Conservation (phyloP, 768 basidiomycete genomes). For the Tricholoma flavovirens region DNA sequence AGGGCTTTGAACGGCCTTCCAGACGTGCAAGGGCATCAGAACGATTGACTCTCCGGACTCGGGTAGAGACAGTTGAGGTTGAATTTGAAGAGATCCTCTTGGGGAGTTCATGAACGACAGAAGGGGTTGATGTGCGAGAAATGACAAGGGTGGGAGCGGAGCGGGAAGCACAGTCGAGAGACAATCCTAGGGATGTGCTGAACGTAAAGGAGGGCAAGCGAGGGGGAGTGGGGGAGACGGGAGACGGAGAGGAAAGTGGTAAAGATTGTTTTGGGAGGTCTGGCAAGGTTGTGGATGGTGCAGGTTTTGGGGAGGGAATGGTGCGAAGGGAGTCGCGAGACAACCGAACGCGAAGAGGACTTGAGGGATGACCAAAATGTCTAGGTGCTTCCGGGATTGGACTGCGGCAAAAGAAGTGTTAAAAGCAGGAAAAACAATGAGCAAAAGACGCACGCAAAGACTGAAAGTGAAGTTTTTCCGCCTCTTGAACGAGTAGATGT, state of each 20-base stretch:
- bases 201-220: constrained; percentile 27
- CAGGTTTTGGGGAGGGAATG: constrained; percentile 58
- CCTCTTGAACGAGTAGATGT: constrained; percentile 8
- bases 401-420: no score
- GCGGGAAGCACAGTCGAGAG: constrained; percentile 13
- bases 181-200: constrained; percentile 21
- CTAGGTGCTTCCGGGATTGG: constrained; percentile 18
- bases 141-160: constrained; percentile 16
- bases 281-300: constrained; percentile 47
- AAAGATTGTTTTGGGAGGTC: constrained; percentile 27
- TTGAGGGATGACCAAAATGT: constrained; percentile 9
- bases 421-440: no score
- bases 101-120: constrained; percentile 12
- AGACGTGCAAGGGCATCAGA: constrained; percentile 59
- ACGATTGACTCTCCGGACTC: constrained; percentile 42
- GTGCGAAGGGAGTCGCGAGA: constrained; percentile 37
- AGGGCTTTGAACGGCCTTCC: constrained; percentile 42
- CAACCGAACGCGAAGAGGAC: constrained; percentile 21
- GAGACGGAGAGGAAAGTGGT: constrained; percentile 10
- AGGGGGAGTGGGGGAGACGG: constrained; percentile 19
- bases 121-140: constrained; percentile 17
- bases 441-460: constrained; percentile 21
- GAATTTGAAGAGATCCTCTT: constrained; percentile 12
- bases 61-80: constrained; percentile 38
- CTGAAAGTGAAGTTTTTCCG: constrained; percentile 7